Conservation (phyloP, 164 flowering plant species). For the Chloranthus sessilifolius region DNA sequence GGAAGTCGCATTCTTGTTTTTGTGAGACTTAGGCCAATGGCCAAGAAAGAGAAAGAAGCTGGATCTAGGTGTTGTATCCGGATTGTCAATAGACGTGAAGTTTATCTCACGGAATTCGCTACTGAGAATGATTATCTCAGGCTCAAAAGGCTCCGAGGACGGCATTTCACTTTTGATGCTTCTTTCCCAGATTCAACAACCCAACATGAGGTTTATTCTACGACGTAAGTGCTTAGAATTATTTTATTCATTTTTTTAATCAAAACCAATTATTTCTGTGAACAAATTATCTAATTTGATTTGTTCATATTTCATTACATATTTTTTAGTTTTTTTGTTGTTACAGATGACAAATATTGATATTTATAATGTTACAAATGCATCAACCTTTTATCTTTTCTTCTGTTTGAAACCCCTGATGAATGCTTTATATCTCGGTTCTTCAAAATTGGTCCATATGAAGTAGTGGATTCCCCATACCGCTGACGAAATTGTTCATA, state of each 20-base stretch:
- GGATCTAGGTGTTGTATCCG: conserved; percentile 72
- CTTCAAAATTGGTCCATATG: too few species aligned
- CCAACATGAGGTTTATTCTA: conserved; percentile 77
- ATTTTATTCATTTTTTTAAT: not conserved
- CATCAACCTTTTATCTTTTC: too few species aligned
- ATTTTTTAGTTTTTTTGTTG: not conserved
- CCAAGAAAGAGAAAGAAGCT: conserved; percentile 74
- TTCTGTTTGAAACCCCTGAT: too few species aligned
- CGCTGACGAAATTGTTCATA: too few species aligned
- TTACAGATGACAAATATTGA: too few species aligned
- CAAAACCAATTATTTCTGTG: not conserved
- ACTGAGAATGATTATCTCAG: conserved; percentile 80
- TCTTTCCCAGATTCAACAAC: conserved; percentile 71
- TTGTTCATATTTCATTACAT: not conserved
- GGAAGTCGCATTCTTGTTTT: conserved; percentile 77
- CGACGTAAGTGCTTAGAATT: conserved; percentile 63
- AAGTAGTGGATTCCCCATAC: too few species aligned
- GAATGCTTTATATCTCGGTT: too few species aligned
- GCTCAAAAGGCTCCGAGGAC: conserved; percentile 76
- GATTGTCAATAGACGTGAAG: conserved; percentile 58
- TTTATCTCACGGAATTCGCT: conserved; percentile 73
- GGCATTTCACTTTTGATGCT: conserved; percentile 86
- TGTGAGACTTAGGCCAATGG: conserved; percentile 90
- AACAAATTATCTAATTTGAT: not conserved
- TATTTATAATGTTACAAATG: too few species aligned